Evolutionary conservation across 2,329 filamentous ascomycete genomes (phyloP).

Genomic region (Scedosporium minutisporum): DNA sequence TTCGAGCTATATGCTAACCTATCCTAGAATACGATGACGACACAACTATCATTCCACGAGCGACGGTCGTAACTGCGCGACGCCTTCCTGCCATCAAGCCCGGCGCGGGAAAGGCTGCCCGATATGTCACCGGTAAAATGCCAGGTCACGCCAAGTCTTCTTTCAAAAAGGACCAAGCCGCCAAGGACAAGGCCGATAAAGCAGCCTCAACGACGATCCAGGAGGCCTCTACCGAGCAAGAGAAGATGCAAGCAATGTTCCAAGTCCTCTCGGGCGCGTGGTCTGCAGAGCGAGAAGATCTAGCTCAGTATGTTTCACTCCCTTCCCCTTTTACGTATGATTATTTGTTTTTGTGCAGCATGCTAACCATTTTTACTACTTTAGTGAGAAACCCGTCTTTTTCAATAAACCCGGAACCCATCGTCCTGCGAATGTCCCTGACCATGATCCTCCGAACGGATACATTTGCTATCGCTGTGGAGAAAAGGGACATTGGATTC

Average conservation of each 20-base stretch:
- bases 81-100: constrained; percentile 75
- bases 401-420: constrained; percentile 49
- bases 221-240: constrained; percentile 80
- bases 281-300: constrained; percentile 85
- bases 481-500: constrained; percentile 99
- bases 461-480: constrained; percentile 96
- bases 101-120: constrained; percentile 80
- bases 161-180: constrained; percentile 47
- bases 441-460: constrained; percentile 83
- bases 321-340: neutral
- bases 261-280: constrained; percentile 83
- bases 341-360: neutral
- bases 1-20: constrained; percentile 18
- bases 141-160: constrained; percentile 78
- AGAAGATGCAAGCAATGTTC: constrained; percentile 88
- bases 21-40: constrained; percentile 86
- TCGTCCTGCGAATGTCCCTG: constrained; percentile 66
- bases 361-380: constrained; percentile 20
- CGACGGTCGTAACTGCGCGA: constrained; percentile 84
- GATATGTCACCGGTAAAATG: constrained; percentile 95
- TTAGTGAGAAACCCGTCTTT: constrained; percentile 50
- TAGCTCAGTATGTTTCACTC: constrained; percentile 58
- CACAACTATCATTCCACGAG: constrained; percentile 91
- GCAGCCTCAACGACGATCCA: constrained; percentile 55
- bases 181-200: constrained; percentile 27